A percentile compares a stretch with the other conserved stretches of the same genome.
These are phyloP conservation scores for Polyporus arcularius DNA, from an alignment of 768 basidiomycete species.

Conservation along the genomic window DNA sequence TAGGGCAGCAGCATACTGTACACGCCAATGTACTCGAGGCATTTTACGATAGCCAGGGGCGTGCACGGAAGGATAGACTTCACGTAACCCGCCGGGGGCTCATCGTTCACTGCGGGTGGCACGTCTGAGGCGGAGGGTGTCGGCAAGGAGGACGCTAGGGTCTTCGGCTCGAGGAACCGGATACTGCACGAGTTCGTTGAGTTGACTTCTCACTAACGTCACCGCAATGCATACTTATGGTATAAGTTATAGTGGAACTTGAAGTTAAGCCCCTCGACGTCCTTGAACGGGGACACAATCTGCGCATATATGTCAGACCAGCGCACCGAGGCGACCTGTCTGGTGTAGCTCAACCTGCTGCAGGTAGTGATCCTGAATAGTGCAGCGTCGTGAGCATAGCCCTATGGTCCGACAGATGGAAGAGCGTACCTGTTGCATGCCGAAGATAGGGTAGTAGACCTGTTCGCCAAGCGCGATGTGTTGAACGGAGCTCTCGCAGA, in stretches of 20 bases:
- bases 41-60: slow-evolving; percentile 95
- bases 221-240: slow-evolving; percentile 69
- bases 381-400: neutral
- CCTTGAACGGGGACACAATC: slow-evolving; percentile 95
- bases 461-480: slow-evolving; percentile 29
- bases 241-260: slow-evolving; percentile 95
- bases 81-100: slow-evolving; percentile 80
- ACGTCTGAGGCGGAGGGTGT: slow-evolving; percentile 23
- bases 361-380: slow-evolving; percentile 84
- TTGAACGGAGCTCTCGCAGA: neutral
- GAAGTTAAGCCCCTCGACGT: slow-evolving; percentile 96
- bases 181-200: slow-evolving; percentile 53
- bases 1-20: slow-evolving; percentile 93
- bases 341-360: slow-evolving; percentile 66
- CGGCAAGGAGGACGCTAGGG: slow-evolving; percentile 53
- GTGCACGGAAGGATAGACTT: slow-evolving; percentile 98
- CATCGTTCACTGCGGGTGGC: slow-evolving; percentile 46
- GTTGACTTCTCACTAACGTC: neutral
- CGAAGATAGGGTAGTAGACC: slow-evolving; percentile 98
- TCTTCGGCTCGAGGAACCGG: slow-evolving; percentile 84
- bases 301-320: slow-evolving; percentile 29
- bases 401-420: neutral
- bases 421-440: slow-evolving; percentile 73
- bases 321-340: neutral
- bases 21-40: slow-evolving; percentile 85